These are phyloP conservation scores for Punica granatum DNA, from an alignment of 345 rosid species.

Conservation along the genomic window DNA sequence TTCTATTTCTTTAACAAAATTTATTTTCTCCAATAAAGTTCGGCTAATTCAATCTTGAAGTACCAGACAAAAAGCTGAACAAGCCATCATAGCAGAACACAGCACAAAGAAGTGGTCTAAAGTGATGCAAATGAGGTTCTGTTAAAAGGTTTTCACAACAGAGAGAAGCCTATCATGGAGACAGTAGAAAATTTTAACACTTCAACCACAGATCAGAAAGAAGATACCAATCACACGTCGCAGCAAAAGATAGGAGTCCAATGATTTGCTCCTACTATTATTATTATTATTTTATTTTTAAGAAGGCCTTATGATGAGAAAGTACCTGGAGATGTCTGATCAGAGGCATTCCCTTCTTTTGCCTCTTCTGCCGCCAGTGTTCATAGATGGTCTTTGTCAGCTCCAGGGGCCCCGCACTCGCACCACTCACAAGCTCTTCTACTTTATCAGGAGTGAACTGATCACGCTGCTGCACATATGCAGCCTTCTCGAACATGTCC, in stretches of 20 bases:
- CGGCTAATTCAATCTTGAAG: no score
- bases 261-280: neutral
- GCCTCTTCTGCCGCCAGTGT: slow-evolving; percentile 79
- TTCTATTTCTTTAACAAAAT: no score
- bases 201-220: neutral
- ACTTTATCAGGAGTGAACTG: slow-evolving; percentile 64
- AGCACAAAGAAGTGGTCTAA: no score
- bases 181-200: neutral
- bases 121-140: neutral
- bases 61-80: no score
- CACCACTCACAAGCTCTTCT: slow-evolving; percentile 49
- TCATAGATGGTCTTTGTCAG: slow-evolving; percentile 43
- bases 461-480: slow-evolving; percentile 59
- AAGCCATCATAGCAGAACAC: no score
- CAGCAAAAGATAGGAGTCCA: neutral
- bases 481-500: slow-evolving; percentile 83
- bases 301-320: no score
- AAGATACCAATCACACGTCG: neutral
- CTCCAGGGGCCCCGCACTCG: slow-evolving; percentile 47
- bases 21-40: no score
- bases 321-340: slow-evolving; percentile 93
- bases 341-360: slow-evolving; percentile 71
- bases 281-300: no score
- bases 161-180: neutral
- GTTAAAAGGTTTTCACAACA: neutral